Percentiles rank a stretch among this genome's conserved stretches.
phyloP scores from a whole-genome alignment of 2,329 filamentous ascomycete genomes.

The Lasiodiplodia sp. region DNA sequence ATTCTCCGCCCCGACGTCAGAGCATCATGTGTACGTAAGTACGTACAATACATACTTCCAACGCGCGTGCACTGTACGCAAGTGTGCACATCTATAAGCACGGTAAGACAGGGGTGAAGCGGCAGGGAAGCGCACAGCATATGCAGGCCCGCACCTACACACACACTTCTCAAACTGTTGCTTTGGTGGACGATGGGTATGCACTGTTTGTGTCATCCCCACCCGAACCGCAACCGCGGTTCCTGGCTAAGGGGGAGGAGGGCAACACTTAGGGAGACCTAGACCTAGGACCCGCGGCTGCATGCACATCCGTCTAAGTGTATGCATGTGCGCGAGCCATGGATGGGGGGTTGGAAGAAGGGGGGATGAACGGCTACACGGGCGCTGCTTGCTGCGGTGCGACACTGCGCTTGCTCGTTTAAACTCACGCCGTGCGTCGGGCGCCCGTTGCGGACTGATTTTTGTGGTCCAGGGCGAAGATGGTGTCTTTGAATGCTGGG shows the following conservation, averaged over 20 bases:
- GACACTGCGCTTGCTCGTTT: background rate
- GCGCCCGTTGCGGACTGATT: background rate
- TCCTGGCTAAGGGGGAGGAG: background rate
- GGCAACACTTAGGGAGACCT: background rate
- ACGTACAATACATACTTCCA: background rate
- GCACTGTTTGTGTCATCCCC: background rate
- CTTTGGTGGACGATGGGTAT: background rate
- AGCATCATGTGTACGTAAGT: background rate
- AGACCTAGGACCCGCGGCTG: background rate
- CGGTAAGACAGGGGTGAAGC: background rate
- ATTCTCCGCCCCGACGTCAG: background rate
- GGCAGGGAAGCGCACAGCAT: background rate
- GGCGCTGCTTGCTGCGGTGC: background rate
- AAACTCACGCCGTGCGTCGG: constrained; percentile 3
- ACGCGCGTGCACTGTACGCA: background rate
- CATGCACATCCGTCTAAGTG: background rate
- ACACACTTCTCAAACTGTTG: background rate
- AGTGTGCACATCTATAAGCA: background rate
- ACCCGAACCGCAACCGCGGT: constrained; percentile 1
- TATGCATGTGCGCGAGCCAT: background rate
- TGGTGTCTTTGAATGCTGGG: background rate
- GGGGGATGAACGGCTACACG: background rate
- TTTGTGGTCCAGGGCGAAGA: background rate
- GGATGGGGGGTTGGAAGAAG: background rate
- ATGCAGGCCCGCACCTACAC: constrained; percentile 1